A percentile compares a stretch with the other conserved stretches of the same genome.
Evolutionary conservation across 345 rosid species (phyloP).

Genomic region (Hypericum androsaemum): DNA sequence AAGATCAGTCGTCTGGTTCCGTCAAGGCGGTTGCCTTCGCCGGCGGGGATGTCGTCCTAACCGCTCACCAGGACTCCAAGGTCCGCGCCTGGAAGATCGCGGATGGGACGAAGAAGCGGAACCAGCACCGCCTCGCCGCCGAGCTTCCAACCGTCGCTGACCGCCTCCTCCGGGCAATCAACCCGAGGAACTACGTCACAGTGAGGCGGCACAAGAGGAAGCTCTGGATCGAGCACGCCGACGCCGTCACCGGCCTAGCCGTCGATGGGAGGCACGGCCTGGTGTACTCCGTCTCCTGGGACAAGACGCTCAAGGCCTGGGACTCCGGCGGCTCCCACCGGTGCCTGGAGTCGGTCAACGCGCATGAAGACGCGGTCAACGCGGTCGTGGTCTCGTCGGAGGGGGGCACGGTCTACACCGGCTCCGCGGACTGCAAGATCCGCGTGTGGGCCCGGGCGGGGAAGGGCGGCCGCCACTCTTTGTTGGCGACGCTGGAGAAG

Average conservation of each 20-base stretch:
- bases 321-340: constrained; percentile 44
- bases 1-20: constrained; percentile 51
- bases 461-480: constrained; percentile 35
- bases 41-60: constrained; percentile 23
- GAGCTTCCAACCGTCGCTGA: constrained; percentile 69
- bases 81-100: constrained; percentile 67
- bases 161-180: constrained; percentile 57
- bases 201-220: constrained; percentile 64
- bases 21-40: constrained; percentile 52
- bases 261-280: constrained; percentile 27
- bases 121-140: constrained; percentile 35
- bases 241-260: constrained; percentile 76
- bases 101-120: constrained; percentile 18
- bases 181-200: constrained; percentile 71
- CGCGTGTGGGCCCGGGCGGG: constrained; percentile 64
- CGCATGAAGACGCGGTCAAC: constrained; percentile 83
- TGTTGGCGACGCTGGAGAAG: constrained; percentile 65
- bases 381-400: constrained; percentile 54
- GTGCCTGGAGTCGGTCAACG: constrained; percentile 59
- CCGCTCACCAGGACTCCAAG: constrained; percentile 80
- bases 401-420: constrained; percentile 63
- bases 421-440: constrained; percentile 74
- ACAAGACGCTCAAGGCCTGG: constrained; percentile 74
- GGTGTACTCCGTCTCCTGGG: constrained; percentile 88
- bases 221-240: constrained; percentile 87